Conservation (phyloP, 352 stramenopile genomes). For the Globisporangium yorkense region DNA sequence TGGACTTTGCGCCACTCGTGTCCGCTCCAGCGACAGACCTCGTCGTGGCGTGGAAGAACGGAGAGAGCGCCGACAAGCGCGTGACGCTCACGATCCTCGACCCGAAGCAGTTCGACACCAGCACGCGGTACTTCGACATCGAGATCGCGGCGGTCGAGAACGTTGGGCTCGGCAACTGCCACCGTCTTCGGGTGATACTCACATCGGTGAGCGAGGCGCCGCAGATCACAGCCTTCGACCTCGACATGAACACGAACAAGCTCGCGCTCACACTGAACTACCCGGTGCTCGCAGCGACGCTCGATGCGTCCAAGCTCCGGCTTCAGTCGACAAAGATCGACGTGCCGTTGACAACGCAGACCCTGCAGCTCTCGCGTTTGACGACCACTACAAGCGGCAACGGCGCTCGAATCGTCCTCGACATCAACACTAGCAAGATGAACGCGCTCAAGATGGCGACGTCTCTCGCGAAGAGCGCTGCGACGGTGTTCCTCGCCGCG, state of each 20-base stretch:
- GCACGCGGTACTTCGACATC: conserved; percentile 36
- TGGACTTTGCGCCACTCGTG: conserved; percentile 46
- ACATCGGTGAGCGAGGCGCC: conserved; percentile 25
- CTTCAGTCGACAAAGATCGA: conserved; percentile 23
- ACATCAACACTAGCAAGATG: conserved; percentile 32
- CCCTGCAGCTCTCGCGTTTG: conserved; percentile 19
- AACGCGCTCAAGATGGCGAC: conserved; percentile 39
- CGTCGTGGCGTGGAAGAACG: conserved; percentile 24
- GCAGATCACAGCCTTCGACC: conserved; percentile 33
- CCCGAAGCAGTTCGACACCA: conserved; percentile 30
- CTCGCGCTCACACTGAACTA: conserved; percentile 31
- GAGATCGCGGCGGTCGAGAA: conserved; percentile 39
- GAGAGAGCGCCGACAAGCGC: conserved; percentile 27
- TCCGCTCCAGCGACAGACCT: not conserved
- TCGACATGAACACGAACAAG: conserved; percentile 39
- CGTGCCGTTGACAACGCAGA: conserved; percentile 1
- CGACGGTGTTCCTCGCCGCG: conserved; percentile 27
- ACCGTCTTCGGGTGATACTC: conserved; percentile 30
- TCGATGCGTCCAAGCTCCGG: conserved; percentile 38
- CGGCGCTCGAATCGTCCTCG: conserved; percentile 30
- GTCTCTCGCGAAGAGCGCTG: conserved; percentile 21
- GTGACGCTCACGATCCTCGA: conserved; percentile 36
- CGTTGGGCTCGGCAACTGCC: conserved; percentile 42
- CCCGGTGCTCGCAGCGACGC: conserved; percentile 29
- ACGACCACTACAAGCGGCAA: conserved; percentile 43